Evolutionary conservation across 441 rosid species (phyloP).

Genomic region (Gossypium schwendimanii): DNA sequence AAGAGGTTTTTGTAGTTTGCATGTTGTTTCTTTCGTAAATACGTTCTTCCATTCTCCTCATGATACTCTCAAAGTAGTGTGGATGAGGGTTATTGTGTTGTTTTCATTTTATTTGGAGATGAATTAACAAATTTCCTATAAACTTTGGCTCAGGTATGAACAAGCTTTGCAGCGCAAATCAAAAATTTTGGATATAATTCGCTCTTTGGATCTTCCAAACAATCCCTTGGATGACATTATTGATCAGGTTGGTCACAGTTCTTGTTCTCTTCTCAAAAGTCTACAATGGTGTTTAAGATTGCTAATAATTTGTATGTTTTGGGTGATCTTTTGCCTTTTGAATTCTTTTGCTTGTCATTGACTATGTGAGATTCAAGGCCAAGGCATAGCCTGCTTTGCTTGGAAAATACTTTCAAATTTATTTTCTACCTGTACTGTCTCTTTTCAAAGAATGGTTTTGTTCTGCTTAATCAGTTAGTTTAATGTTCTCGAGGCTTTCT

Average conservation of each 20-base stretch:
- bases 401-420: not conserved
- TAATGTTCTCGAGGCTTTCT: not conserved
- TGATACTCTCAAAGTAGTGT: not conserved
- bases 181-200: conserved; percentile 85
- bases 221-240: conserved; percentile 97
- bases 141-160: conserved; percentile 59
- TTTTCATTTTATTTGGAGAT: conserved; percentile 11
- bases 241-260: conserved; percentile 59
- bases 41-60: not conserved
- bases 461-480: not conserved
- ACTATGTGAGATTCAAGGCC: not conserved
- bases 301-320: conserved; percentile 1
- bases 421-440: not conserved
- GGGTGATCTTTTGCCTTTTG: not conserved
- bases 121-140: conserved; percentile 16
- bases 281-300: not conserved
- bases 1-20: conserved; percentile 47
- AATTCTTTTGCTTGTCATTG: not conserved
- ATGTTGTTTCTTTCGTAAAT: conserved; percentile 5
- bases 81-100: not conserved
- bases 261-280: conserved; percentile 3
- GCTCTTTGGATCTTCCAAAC: conserved; percentile 87
- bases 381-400: not conserved
- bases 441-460: not conserved
- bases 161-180: conserved; percentile 76